A percentile compares a stretch with the other conserved stretches of the same genome.
Conservation (phyloP, 2,329 filamentous ascomycete species). For the Pseudogymnoascus sp. region DNA sequence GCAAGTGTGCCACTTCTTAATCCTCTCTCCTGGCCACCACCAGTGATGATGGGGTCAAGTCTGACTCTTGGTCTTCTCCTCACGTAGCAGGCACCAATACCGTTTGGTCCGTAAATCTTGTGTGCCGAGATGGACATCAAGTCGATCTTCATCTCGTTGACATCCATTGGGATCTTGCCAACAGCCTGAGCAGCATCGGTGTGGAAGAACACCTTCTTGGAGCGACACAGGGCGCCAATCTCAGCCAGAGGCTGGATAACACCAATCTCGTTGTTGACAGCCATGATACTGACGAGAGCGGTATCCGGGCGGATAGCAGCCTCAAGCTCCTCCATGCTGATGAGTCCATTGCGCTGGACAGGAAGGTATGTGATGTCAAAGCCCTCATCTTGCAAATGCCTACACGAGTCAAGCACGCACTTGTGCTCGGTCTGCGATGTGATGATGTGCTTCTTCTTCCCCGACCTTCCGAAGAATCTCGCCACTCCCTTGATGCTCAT, state of each 20-base stretch:
- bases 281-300: conserved; percentile 91
- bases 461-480: conserved; percentile 83
- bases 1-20: conserved; percentile 90
- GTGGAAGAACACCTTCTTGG: conserved; percentile 96
- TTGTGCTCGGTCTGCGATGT: conserved; percentile 98
- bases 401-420: conserved; percentile 94
- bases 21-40: conserved; percentile 92
- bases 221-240: conserved; percentile 86
- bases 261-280: conserved; percentile 98
- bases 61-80: conserved; percentile 87
- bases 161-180: conserved; percentile 95
- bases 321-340: conserved; percentile 78
- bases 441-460: conserved; percentile 98
- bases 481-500: conserved; percentile 99
- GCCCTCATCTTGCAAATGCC: conserved; percentile 93
- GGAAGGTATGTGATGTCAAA: conserved; percentile 96
- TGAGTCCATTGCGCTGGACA: conserved; percentile 77
- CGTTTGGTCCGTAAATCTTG: conserved; percentile 98
- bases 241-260: conserved; percentile 95
- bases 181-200: conserved; percentile 94
- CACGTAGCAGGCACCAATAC: conserved; percentile 93
- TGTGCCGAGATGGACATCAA: conserved; percentile 98
- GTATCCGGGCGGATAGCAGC: conserved; percentile 88
- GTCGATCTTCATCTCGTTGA: conserved; percentile 97
- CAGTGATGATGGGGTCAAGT: conserved; percentile 90